Percentiles rank a stretch among this genome's conserved stretches.
Evolutionary conservation across 2,329 filamentous ascomycete genomes (phyloP).

Genomic region (Sclerotinia trifoliorum): DNA sequence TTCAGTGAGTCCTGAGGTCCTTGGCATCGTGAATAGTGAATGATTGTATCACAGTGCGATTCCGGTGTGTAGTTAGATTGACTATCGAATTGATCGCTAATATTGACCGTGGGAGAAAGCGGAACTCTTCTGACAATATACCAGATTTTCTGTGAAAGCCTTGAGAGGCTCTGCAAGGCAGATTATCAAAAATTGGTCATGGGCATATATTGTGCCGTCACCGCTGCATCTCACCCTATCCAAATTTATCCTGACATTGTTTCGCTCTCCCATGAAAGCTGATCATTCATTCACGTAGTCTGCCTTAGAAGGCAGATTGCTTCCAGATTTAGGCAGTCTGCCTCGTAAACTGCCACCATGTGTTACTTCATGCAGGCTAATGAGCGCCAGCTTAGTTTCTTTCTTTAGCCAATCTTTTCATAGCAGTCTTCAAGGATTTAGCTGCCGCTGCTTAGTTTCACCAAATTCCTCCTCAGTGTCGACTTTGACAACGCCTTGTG

Average conservation of each 20-base stretch:
- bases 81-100: neutral
- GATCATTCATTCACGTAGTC: neutral
- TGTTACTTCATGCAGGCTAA: neutral
- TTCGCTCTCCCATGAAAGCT: too few relatives aligned
- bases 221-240: neutral
- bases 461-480: neutral
- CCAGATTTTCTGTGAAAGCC: neutral
- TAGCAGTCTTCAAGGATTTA: neutral
- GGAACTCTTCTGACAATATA: neutral
- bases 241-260: neutral
- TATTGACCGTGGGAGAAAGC: neutral
- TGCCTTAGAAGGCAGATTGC: neutral
- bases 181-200: neutral
- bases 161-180: slow-evolving; percentile 3
- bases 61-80: neutral
- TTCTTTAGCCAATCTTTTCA: neutral
- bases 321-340: neutral
- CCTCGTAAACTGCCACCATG: neutral
- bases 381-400: neutral
- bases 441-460: neutral
- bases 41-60: neutral
- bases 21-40: neutral
- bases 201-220: neutral
- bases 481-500: neutral
- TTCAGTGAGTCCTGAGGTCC: neutral